phyloP scores from a whole-genome alignment of 139 green algal genomes.

The Astrephomene gubernaculifera region DNA sequence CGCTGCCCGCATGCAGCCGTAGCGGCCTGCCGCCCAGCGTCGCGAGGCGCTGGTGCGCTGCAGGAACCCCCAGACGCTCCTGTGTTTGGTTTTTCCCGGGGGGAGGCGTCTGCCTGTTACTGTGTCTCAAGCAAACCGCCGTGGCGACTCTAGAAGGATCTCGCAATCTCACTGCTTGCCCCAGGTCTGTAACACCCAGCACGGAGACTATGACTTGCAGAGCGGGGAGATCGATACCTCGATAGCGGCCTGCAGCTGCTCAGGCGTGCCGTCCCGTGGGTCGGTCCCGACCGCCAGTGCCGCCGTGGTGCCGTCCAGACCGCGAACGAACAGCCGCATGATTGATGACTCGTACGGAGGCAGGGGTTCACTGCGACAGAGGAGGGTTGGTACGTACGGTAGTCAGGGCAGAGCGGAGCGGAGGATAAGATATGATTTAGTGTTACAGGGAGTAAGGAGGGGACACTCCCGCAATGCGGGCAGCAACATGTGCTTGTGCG shows the following conservation, averaged over 20 bases:
- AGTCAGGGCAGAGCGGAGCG: too few relatives aligned
- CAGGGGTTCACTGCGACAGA: too few relatives aligned
- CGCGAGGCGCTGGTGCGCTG: neutral
- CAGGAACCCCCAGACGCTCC: conserved; percentile 16
- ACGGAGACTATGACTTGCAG: neutral
- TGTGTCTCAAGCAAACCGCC: neutral
- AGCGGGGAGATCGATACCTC: neutral
- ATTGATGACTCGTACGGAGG: too few relatives aligned
- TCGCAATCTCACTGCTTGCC: neutral
- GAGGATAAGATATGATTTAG: too few relatives aligned
- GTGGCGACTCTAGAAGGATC: neutral
- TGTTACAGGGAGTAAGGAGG: too few relatives aligned
- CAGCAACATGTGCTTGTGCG: too few relatives aligned
- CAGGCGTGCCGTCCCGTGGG: neutral
- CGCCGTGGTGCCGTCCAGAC: neutral
- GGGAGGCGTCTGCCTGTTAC: neutral
- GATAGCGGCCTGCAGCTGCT: neutral
- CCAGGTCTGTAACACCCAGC: neutral
- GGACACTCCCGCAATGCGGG: too few relatives aligned
- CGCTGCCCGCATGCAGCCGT: neutral
- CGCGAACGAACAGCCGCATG: conserved; percentile 9
- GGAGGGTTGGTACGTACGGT: too few relatives aligned
- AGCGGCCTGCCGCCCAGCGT: conserved; percentile 17
- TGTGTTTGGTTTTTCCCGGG: neutral
- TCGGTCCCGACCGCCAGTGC: neutral